Evolutionary conservation across 2,329 filamentous ascomycete genomes (phyloP), one percentile per base, ranked within the genome.

Genomic region (Blastomyces silverae): DNA sequence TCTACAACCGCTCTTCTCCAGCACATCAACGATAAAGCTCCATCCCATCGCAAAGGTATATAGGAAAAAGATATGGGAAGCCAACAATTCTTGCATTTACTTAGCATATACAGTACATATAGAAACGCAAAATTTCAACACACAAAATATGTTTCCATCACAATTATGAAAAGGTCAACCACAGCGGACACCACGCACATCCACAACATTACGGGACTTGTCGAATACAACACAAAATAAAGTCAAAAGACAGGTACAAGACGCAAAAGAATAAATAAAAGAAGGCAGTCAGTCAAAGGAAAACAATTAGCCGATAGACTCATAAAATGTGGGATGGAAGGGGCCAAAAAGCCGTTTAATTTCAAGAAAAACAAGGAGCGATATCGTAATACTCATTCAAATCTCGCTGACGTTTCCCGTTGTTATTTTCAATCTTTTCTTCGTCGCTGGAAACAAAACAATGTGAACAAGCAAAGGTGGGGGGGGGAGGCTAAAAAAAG

Each of bases 181-280:
- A 28, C 50, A 31, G 50, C 25, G 10, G 22, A 25, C 48, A 28
- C 11, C 22, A 31, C 25, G 11, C 50, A 28, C 25, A 56, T 7
- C 39, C 37, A n/a, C 28, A 50, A 48, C 34, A 53, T 61, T 28
- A 64, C 28, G 10, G 17, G 52, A 60, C 22, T 25, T 44, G 60
- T 62, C 59, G 39, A 62, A 34, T 44, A 44, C 20, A 13, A 68
- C 67, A 61, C 61, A 69, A 62, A 13, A 53, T 10, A 52, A 63
- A 57, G 42, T 62, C 63, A 69, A 64, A 65, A 70, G 65, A 68
- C 69, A 68, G 66, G 66, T 68, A 70, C 68, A 68, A 67, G 68
- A 69, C 69, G 67, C 69, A 70, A 66, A 70, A 67, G 64, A 65
- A 69, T 68, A 72, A 65, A 67, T 69, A 69, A 70, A 71, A 62